These are phyloP conservation scores for Apiospora saccharicola DNA, from an alignment of 2,329 filamentous ascomycete genomes.

Conservation along the genomic window DNA sequence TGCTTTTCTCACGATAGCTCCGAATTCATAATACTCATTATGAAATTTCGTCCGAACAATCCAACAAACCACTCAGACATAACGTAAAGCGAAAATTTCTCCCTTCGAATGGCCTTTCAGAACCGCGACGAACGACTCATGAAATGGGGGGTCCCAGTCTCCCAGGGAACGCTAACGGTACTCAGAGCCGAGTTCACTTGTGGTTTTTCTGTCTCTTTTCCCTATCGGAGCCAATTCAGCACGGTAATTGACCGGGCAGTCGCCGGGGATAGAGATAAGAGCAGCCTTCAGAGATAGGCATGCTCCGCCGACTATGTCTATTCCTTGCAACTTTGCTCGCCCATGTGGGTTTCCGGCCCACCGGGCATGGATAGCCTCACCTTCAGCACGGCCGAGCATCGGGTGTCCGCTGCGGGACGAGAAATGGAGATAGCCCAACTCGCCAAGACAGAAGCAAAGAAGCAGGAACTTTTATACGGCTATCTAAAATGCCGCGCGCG, in stretches of 20 bases:
- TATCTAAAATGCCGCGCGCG: background rate
- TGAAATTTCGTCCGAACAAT: background rate
- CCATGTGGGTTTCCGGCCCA: conserved; percentile 18
- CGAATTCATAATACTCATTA: background rate
- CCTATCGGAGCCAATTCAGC: background rate
- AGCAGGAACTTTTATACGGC: background rate
- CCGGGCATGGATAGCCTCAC: conserved; percentile 13
- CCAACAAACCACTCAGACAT: background rate
- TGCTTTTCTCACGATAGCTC: background rate
- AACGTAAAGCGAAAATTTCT: background rate
- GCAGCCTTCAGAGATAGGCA: background rate
- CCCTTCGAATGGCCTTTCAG: background rate
- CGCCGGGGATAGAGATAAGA: conserved; percentile 3
- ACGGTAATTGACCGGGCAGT: background rate
- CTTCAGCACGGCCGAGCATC: background rate
- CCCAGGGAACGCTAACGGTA: background rate
- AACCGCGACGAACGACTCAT: background rate
- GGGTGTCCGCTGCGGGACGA: conserved; percentile 15
- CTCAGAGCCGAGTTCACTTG: background rate
- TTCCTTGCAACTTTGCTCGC: conserved; percentile 10
- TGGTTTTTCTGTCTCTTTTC: background rate
- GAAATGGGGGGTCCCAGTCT: background rate
- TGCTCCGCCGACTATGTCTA: background rate
- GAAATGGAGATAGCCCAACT: background rate
- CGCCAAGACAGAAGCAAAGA: background rate